Base-by-base conservation (phyloP, 2,329 filamentous ascomycete species). In the Tricladium varicosporioides region DNA sequence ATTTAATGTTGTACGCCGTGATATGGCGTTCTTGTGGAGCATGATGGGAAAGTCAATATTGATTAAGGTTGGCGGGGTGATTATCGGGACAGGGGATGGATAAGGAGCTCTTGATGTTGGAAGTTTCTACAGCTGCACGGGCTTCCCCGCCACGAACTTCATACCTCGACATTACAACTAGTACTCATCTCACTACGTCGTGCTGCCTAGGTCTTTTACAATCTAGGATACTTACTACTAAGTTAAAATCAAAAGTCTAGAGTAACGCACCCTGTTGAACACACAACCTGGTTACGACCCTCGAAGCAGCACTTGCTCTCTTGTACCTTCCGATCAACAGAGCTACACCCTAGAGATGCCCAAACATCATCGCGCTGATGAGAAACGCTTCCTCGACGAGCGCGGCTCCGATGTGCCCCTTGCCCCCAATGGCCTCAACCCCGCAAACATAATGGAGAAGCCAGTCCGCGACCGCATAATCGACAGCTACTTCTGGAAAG, bases 401-500 rank as follows among this genome's bases (percentile, higher is more conserved):
- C 89, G 93, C 66, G 93, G 93, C 71, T 89, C 90, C 70, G 80
- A 78, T 11, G 89, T 87, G 47, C 75, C 85, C 36, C 83, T 95
- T 18, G 87, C 94, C 61, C 92, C 84, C 58, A 87, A 93, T 71
- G 92, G 92, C 59, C 88, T 95, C 69, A 97, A 97, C 76, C 93
- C 93, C 0, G 90, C 92, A n/a, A 92, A 89, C 4, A 89, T 97
- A 59, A 89, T 97, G 81, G 93, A 97, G 74, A 96, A 96, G 73
- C 89, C 92, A 43, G 91, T 97, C 63, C 89, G 90, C 70, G 94
- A 99, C 75, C 92, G 94, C 70, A 97, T 99, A 73, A 86, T 92
- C 65, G 92, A 96, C 70, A 91, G 86, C 53, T 95, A 96, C 76
- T 99, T 96, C 78, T 99, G 92, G 89, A 97, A 97, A 74, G 94